Evolutionary conservation across 148 eudicot species (phyloP).

Genomic region (Fagopyrum esculentum): DNA sequence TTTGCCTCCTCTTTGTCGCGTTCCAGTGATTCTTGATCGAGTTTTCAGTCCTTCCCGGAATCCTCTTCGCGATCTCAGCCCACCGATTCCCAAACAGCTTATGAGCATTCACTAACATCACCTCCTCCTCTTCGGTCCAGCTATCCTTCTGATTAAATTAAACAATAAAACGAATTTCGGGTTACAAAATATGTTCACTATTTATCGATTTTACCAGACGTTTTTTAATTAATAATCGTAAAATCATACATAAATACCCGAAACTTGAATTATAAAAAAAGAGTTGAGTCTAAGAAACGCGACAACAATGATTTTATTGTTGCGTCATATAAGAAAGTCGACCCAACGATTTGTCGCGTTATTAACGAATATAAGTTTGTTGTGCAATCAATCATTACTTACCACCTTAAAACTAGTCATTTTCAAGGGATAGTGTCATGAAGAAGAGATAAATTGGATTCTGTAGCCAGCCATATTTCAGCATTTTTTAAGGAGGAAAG

Average conservation of each 20-base stretch:
- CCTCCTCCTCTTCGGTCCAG: constrained; percentile 83
- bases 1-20: constrained; percentile 67
- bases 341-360: neutral
- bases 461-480: neutral
- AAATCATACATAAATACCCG: no score
- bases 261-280: no score
- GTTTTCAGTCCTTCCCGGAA: constrained; percentile 68
- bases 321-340: neutral
- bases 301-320: neutral
- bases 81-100: constrained; percentile 52
- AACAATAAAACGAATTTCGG: neutral
- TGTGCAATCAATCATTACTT: constrained; percentile 3
- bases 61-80: constrained; percentile 66
- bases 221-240: no score
- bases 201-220: no score
- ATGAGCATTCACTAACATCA: constrained; percentile 49
- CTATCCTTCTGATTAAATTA: constrained; percentile 36
- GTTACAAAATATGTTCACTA: no score
- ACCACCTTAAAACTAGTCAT: neutral
- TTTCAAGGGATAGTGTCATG: neutral
- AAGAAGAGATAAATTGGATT: neutral
- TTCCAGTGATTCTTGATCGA: constrained; percentile 88
- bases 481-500: constrained; percentile 3
- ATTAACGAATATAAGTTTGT: neutral
- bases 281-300: no score